Conservation (phyloP, 2,329 filamentous ascomycete species). For the Xylaria polymorpha region DNA sequence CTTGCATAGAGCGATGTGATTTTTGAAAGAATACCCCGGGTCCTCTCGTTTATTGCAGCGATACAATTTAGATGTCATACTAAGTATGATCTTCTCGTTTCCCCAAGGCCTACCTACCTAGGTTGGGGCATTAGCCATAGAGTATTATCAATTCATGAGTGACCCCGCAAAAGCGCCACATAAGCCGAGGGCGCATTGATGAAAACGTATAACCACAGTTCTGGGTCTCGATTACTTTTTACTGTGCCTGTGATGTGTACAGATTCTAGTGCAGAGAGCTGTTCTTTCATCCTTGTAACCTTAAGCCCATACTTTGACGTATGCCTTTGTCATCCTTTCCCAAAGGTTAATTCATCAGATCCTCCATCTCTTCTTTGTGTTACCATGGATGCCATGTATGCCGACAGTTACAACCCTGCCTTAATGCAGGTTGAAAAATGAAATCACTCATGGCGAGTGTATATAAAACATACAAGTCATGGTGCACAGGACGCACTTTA, state of each 20-base stretch:
- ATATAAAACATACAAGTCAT: not conserved
- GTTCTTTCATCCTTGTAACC: not conserved
- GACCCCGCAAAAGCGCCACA: not conserved
- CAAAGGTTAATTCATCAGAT: not conserved
- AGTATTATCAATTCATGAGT: not conserved
- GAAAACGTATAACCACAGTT: not conserved
- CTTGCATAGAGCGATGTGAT: constrained; percentile 31
- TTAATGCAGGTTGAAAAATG: not conserved
- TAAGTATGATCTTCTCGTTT: constrained; percentile 13
- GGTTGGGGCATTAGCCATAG: not conserved
- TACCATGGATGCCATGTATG: not conserved
- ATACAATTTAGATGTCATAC: constrained; percentile 22
- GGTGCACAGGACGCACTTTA: not conserved
- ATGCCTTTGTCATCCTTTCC: not conserved
- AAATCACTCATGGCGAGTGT: not conserved
- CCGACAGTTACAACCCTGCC: not conserved
- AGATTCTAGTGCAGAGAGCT: not conserved
- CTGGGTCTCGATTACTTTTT: constrained; percentile 5
- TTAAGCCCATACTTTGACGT: not conserved
- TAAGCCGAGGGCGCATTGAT: not conserved
- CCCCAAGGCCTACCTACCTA: constrained; percentile 3
- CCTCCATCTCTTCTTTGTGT: not conserved
- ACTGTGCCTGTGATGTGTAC: not conserved
- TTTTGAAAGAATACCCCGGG: constrained; percentile 33
- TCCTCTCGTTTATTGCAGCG: constrained; percentile 35